Evolutionary conservation across 768 basidiomycete genomes (phyloP).

Genomic region (Russula sp.): DNA sequence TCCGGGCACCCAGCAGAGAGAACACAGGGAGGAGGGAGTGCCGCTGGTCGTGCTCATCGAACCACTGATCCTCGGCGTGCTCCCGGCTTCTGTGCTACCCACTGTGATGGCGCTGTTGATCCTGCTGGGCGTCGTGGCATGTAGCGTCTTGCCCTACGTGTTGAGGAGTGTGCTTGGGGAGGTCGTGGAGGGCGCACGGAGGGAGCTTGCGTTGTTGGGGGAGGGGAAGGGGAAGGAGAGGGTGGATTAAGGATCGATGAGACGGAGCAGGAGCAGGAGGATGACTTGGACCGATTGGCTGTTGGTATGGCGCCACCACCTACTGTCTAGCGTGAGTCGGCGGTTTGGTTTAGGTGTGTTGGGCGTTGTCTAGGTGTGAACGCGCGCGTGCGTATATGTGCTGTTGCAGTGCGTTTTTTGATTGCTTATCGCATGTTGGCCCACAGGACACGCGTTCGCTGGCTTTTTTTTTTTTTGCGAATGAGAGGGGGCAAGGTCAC

Average conservation of each 20-base stretch:
- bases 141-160: conserved; percentile 28
- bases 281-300: too few relatives aligned
- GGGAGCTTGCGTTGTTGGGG: conserved; percentile 23
- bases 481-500: too few relatives aligned
- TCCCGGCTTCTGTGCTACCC: conserved; percentile 53
- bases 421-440: conserved; percentile 1
- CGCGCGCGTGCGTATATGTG: neutral
- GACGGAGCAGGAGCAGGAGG: neutral
- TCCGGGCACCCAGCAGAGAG: conserved; percentile 33
- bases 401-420: neutral
- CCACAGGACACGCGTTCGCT: conserved; percentile 11
- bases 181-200: conserved; percentile 26
- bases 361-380: conserved; percentile 5
- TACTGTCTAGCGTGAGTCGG: too few relatives aligned
- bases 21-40: conserved; percentile 33
- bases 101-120: conserved; percentile 34
- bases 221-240: neutral
- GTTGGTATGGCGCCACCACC: neutral
- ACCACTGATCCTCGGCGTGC: conserved; percentile 54
- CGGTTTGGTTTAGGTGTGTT: conserved; percentile 3
- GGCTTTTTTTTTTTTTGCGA: neutral
- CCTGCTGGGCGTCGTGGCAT: conserved; percentile 31
- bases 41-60: conserved; percentile 56
- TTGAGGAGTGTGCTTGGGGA: conserved; percentile 5
- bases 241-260: neutral